Conservation (phyloP, 208 protist genomes). For the Trypanosoma mega region DNA sequence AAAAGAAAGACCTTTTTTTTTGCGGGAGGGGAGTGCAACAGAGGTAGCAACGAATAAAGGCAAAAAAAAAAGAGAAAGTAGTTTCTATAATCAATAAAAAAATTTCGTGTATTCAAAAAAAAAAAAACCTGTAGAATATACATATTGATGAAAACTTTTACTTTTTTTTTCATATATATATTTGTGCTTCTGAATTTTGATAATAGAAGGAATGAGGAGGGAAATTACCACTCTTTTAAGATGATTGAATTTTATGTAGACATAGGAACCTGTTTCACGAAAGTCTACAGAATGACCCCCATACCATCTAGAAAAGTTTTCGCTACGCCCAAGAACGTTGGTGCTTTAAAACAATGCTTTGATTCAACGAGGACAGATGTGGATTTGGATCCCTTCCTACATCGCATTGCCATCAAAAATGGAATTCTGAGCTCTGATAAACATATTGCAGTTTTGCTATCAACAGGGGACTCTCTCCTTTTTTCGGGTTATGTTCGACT, state of each 20-base stretch:
- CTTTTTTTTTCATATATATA: neutral
- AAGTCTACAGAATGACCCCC: slow-evolving; percentile 12
- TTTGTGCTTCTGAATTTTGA: neutral
- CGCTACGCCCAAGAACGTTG: slow-evolving; percentile 9
- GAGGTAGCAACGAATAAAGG: too few species aligned
- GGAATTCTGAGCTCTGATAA: slow-evolving; percentile 5
- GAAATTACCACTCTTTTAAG: neutral
- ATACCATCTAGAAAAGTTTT: neutral
- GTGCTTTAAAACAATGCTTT: slow-evolving; percentile 15
- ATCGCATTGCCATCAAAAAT: neutral
- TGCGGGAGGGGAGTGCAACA: too few species aligned
- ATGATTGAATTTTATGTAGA: slow-evolving; percentile 17
- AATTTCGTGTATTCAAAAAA: neutral
- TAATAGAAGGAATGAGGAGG: too few species aligned
- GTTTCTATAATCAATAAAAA: slow-evolving; percentile 5
- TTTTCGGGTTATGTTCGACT: slow-evolving; percentile 18
- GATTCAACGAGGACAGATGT: neutral
- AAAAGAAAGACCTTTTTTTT: too few species aligned
- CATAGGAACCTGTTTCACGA: slow-evolving; percentile 21
- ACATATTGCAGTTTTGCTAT: slow-evolving; percentile 17
- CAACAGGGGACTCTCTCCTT: slow-evolving; percentile 14
- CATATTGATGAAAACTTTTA: neutral
- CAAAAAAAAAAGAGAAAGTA: too few species aligned
- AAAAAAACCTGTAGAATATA: neutral
- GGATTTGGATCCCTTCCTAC: slow-evolving; percentile 21